phyloP scores from a whole-genome alignment of 2,329 filamentous ascomycete genomes.

The Aurifilum marmelostoma region DNA sequence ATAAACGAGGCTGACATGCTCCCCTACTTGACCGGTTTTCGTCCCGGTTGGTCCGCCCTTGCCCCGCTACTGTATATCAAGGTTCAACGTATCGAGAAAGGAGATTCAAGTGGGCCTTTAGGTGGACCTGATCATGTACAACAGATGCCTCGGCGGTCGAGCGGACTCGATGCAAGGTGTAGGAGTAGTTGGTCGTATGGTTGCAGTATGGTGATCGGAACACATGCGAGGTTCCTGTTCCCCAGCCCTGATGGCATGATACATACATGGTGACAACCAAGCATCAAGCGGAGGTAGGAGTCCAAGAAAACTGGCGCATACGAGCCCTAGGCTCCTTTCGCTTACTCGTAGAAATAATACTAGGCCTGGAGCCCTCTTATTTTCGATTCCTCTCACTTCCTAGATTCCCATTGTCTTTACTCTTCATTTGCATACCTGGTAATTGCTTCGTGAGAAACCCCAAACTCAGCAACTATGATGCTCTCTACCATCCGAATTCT shows the following conservation, averaged over 20 bases:
- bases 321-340: not conserved
- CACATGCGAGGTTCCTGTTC: not conserved
- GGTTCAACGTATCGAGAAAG: not conserved
- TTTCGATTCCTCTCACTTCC: not conserved
- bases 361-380: not conserved
- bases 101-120: not conserved
- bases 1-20: not conserved
- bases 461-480: not conserved
- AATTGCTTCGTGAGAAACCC: not conserved
- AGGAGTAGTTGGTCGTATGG: not conserved
- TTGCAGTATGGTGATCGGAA: no score
- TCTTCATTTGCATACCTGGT: not conserved
- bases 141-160: not conserved
- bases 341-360: conserved; percentile 4
- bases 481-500: conserved; percentile 20
- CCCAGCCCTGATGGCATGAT: not conserved
- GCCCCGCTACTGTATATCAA: not conserved
- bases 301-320: not conserved
- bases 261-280: not conserved
- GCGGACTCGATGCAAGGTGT: not conserved
- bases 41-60: not conserved
- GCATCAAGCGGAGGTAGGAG: not conserved
- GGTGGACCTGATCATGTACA: not conserved
- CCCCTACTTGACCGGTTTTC: not conserved
- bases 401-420: not conserved